Evolutionary conservation across 106 monocot genomes (phyloP).

Genomic region (Vanilla planifolia): DNA sequence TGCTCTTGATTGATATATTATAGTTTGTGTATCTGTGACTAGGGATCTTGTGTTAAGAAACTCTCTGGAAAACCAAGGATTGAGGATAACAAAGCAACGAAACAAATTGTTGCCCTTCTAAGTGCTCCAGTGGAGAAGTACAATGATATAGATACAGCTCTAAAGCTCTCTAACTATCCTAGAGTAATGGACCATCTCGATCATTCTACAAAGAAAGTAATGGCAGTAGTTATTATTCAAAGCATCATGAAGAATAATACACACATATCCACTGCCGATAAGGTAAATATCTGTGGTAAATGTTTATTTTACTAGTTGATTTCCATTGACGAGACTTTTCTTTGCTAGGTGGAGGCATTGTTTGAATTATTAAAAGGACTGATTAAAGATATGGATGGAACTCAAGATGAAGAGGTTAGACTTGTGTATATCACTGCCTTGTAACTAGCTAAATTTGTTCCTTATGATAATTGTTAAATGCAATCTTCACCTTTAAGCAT

Average conservation of each 20-base stretch:
- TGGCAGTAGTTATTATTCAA: conserved; percentile 99
- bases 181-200: conserved; percentile 96
- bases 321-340: neutral
- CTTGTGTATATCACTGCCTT: neutral
- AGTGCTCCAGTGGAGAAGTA: conserved; percentile 98
- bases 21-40: conserved; percentile 6
- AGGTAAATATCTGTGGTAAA: conserved; percentile 38
- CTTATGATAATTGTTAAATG: neutral
- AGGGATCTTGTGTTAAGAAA: conserved; percentile 96
- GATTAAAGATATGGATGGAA: conserved; percentile 78
- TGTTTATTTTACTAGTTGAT: conserved; percentile 7
- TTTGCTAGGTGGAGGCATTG: conserved; percentile 80
- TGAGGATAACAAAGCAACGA: conserved; percentile 83
- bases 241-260: conserved; percentile 97
- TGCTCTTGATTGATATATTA: neutral
- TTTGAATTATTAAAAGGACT: conserved; percentile 98
- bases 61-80: conserved; percentile 89
- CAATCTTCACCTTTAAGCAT: neutral
- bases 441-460: neutral
- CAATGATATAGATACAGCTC: conserved; percentile 87
- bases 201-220: conserved; percentile 84
- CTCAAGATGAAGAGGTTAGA: conserved; percentile 73
- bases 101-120: conserved; percentile 95
- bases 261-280: conserved; percentile 78
- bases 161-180: conserved; percentile 96